Conservation (phyloP, 2,329 filamentous ascomycete genomes). For the Lomentospora prolificans region DNA sequence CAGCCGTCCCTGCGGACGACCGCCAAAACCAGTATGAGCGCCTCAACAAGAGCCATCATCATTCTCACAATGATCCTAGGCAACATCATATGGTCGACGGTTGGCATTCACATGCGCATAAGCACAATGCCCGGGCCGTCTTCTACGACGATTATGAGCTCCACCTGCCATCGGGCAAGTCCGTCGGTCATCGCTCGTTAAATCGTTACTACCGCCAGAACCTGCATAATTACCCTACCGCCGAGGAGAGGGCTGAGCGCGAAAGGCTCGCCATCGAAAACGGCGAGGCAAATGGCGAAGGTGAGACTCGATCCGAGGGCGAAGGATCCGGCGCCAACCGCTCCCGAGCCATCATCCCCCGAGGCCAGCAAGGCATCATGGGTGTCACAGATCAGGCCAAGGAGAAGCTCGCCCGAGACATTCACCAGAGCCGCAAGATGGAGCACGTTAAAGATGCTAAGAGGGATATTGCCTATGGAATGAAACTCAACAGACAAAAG, state of each 20-base stretch:
- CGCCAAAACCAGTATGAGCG: conserved; percentile 63
- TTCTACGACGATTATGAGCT: conserved; percentile 92
- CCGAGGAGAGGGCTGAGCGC: conserved; percentile 61
- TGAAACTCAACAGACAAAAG: conserved; percentile 64
- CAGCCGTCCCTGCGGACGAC: conserved; percentile 65
- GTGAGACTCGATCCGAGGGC: not conserved
- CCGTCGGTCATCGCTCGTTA: conserved; percentile 81
- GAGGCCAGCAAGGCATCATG: conserved; percentile 68
- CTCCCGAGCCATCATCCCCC: conserved; percentile 49
- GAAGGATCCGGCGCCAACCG: conserved; percentile 26
- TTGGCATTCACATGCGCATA: conserved; percentile 75
- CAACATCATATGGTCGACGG: conserved; percentile 67
- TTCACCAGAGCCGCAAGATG: conserved; percentile 53
- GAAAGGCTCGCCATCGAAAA: conserved; percentile 33
- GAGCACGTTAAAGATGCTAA: conserved; percentile 52
- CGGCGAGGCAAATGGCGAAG: conserved; percentile 9
- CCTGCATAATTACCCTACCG: conserved; percentile 70
- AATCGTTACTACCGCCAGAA: conserved; percentile 90
- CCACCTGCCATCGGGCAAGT: conserved; percentile 80
- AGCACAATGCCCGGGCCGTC: conserved; percentile 56
- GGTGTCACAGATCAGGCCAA: conserved; percentile 70
- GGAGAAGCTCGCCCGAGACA: conserved; percentile 55
- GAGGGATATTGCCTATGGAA: conserved; percentile 62
- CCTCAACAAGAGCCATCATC: conserved; percentile 63
- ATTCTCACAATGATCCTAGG: conserved; percentile 60